Percentiles rank a stretch among this genome's conserved stretches.
Conservation (phyloP, 202 grass and related monocot genomes). For the Zoysia matrella region DNA sequence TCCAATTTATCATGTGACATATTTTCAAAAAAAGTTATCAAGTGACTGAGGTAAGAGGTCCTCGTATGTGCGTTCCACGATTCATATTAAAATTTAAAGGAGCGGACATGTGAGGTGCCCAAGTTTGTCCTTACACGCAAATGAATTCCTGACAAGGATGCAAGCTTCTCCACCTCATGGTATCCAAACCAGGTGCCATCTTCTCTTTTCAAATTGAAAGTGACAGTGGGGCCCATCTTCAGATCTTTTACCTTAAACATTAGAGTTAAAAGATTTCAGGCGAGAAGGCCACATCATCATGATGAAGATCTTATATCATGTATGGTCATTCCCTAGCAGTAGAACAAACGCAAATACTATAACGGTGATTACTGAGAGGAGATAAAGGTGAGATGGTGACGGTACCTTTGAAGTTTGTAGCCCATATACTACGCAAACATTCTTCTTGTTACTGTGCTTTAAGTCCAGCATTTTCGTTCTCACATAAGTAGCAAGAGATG, state of each 20-base stretch:
- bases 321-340: not conserved
- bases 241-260: slow-evolving; percentile 51
- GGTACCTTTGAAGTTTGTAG: slow-evolving; percentile 57
- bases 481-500: slow-evolving; percentile 69
- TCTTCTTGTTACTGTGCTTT: slow-evolving; percentile 81
- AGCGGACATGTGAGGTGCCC: not conserved
- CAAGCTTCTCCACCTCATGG: slow-evolving; percentile 85
- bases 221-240: slow-evolving; percentile 75
- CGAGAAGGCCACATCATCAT: slow-evolving; percentile 5
- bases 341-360: not conserved
- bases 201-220: slow-evolving; percentile 99
- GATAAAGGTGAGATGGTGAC: not conserved
- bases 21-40: not conserved
- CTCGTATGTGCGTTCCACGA: not conserved
- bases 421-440: slow-evolving; percentile 84
- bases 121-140: slow-evolving; percentile 71
- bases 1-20: not conserved
- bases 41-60: slow-evolving; percentile 1
- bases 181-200: slow-evolving; percentile 90
- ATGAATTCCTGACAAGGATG: slow-evolving; percentile 86
- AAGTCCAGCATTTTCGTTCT: slow-evolving; percentile 79
- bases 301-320: not conserved
- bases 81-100: not conserved
- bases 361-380: not conserved
- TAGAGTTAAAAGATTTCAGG: slow-evolving; percentile 20